A percentile compares a stretch with the other conserved stretches of the same genome.
Conservation (phyloP, 2,329 filamentous ascomycete species). For the Ambrosiella xylebori region DNA sequence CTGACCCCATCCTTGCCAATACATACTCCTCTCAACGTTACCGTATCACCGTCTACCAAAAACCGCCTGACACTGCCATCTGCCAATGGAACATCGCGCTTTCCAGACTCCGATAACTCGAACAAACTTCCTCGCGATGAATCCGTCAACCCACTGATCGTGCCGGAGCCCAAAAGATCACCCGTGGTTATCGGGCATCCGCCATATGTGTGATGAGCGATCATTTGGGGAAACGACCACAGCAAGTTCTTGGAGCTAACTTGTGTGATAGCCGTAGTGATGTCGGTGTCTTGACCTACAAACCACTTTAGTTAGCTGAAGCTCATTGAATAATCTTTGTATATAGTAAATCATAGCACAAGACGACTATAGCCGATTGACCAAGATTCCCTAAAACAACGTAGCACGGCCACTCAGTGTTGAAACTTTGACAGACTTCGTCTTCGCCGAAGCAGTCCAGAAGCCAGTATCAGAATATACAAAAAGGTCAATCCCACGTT, state of each 20-base stretch:
- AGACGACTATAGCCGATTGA: no score
- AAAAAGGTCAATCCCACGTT: neutral
- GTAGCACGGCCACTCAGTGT: no score
- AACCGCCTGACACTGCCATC: constrained; percentile 26
- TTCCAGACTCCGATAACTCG: constrained; percentile 29
- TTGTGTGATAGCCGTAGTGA: constrained; percentile 3
- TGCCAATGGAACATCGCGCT: constrained; percentile 24
- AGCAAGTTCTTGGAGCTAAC: constrained; percentile 28
- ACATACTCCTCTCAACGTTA: constrained; percentile 26
- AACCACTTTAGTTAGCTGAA: neutral
- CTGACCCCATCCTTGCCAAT: constrained; percentile 16
- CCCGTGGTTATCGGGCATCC: constrained; percentile 54
- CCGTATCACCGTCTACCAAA: constrained; percentile 28
- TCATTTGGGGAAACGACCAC: constrained; percentile 63
- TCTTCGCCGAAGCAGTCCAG: no score
- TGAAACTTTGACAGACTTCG: no score
- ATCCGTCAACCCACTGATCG: constrained; percentile 24
- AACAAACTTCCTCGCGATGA: constrained; percentile 27
- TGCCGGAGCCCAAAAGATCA: constrained; percentile 45
- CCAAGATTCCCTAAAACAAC: no score
- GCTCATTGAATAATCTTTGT: no score
- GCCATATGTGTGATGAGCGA: constrained; percentile 55
- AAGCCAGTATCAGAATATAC: neutral
- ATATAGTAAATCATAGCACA: no score
- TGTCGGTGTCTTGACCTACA: neutral